phyloP scores from a whole-genome alignment of 2,329 filamentous ascomycete genomes.

The Beauveria asiatica region DNA sequence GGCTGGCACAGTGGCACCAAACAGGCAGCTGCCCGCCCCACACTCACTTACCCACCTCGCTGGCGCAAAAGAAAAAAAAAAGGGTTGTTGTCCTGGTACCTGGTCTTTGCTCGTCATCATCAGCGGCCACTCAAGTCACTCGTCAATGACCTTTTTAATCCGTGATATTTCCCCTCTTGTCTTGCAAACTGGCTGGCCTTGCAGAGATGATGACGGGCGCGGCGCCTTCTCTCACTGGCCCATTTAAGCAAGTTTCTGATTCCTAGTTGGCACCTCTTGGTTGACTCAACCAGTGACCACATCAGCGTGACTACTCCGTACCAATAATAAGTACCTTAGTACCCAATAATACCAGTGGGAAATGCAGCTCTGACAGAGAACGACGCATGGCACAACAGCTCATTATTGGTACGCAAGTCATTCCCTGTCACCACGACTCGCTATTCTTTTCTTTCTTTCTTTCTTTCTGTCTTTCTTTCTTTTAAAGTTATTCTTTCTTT shows the following conservation, averaged over 20 bases:
- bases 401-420: neutral
- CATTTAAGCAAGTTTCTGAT: neutral
- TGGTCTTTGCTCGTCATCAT: neutral
- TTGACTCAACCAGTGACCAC: neutral
- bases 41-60: neutral
- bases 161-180: neutral
- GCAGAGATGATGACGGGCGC: neutral
- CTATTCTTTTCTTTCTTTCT: neutral
- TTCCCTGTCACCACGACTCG: neutral
- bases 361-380: too few species aligned
- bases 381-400: neutral
- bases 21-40: conserved; percentile 6
- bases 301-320: too few species aligned
- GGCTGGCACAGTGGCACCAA: neutral
- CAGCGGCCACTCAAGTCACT: neutral
- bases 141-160: neutral
- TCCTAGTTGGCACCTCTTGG: too few species aligned
- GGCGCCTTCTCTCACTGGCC: neutral
- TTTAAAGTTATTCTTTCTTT: neutral
- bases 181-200: neutral
- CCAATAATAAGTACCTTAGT: too few species aligned
- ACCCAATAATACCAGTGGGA: too few species aligned
- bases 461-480: neutral
- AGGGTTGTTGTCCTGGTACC: neutral
- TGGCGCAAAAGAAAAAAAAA: neutral